These are phyloP conservation scores for Leishmania arabica DNA, from an alignment of 208 protist species.

Conservation along the genomic window DNA sequence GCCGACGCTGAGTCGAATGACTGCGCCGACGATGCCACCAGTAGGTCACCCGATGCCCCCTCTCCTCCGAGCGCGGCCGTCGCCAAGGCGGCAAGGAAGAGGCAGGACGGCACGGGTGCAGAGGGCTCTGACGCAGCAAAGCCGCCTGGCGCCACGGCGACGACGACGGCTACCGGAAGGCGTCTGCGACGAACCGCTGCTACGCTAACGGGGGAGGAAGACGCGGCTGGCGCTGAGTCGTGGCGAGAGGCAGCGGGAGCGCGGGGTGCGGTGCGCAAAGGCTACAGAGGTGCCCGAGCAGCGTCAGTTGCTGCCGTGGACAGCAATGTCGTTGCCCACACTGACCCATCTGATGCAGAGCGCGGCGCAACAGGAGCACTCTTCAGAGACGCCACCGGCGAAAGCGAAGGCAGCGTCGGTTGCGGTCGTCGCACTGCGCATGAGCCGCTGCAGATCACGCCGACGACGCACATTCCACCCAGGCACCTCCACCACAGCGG, in stretches of 20 bases:
- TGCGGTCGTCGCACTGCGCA: neutral
- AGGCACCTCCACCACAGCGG: neutral
- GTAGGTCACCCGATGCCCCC: neutral
- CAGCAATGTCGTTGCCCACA: neutral
- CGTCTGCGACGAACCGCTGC: neutral
- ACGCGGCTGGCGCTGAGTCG: neutral
- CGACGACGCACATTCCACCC: neutral
- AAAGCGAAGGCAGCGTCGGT: neutral
- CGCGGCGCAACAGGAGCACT: neutral
- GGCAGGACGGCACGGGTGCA: neutral
- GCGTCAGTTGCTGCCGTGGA: neutral
- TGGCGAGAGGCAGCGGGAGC: neutral
- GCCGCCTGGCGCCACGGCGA: neutral
- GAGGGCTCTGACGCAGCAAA: neutral
- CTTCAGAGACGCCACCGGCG: neutral
- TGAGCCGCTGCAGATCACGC: neutral
- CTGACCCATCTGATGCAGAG: neutral
- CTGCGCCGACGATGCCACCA: neutral
- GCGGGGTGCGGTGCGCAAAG: neutral
- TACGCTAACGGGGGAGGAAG: neutral
- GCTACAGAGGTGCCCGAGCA: neutral
- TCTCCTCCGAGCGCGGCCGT: neutral
- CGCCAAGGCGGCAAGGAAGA: neutral
- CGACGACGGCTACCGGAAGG: neutral
- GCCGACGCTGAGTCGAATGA: neutral